These are phyloP conservation scores for Saccharomycopsis amapae DNA, from an alignment of 805 yeast genomes.

Conservation along the genomic window DNA sequence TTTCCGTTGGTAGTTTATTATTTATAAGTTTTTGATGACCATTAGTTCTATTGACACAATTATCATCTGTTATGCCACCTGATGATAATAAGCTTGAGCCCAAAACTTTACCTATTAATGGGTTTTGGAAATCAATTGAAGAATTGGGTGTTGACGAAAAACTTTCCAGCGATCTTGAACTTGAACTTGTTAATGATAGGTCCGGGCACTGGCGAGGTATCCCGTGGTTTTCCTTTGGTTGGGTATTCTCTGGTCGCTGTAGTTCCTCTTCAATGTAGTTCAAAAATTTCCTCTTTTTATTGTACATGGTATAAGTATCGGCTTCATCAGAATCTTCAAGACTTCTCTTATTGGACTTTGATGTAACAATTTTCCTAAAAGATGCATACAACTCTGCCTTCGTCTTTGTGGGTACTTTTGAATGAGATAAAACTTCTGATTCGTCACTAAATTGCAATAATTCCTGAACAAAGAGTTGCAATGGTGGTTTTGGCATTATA, in stretches of 20 bases:
- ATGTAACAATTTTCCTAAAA: not conserved
- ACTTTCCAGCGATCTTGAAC: not conserved
- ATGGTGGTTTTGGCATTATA: not conserved
- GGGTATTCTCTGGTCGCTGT: too few species aligned
- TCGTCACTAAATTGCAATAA: not conserved
- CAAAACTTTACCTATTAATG: not conserved
- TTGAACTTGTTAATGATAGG: too few species aligned
- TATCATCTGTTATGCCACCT: slow-evolving; percentile 1
- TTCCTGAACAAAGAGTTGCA: not conserved
- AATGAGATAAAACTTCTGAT: not conserved
- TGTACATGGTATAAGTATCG: slow-evolving; percentile 7
- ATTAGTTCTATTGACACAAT: slow-evolving; percentile 7
- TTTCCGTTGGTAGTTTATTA: not conserved
- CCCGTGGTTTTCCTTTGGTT: too few species aligned
- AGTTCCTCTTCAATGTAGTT: not conserved
- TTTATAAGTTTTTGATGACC: not conserved
- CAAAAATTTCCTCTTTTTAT: slow-evolving; percentile 12
- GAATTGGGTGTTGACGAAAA: not conserved
- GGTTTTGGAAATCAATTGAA: not conserved
- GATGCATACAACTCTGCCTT: not conserved
- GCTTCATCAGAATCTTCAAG: slow-evolving; percentile 1
- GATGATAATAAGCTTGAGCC: not conserved
- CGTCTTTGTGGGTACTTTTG: not conserved
- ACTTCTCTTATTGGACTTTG: not conserved
- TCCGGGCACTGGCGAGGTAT: too few species aligned